phyloP scores from a whole-genome alignment of 2,329 filamentous ascomycete species.

The Ceratocystis lukuohia region DNA sequence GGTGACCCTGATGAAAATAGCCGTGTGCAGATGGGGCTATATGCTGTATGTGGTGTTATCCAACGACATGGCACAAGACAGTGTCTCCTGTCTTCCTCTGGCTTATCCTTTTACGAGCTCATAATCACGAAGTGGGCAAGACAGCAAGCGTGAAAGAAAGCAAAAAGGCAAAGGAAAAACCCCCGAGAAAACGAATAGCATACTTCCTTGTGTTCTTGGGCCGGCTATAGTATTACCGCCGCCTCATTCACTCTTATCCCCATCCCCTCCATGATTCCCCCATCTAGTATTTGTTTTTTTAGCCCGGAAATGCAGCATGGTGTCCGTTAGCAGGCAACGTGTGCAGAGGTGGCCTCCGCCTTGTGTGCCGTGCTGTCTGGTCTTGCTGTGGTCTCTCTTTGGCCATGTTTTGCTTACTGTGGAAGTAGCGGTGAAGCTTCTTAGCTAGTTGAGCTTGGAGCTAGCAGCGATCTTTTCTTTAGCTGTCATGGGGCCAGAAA shows the following conservation, averaged over 20 bases:
- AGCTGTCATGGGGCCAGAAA: constrained; percentile 2
- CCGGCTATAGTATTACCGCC: background rate
- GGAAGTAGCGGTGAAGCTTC: constrained; percentile 9
- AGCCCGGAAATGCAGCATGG: background rate
- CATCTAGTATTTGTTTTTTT: background rate
- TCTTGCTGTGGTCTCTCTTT: background rate
- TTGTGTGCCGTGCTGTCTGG: background rate
- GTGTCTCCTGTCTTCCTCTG: background rate
- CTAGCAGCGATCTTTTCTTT: background rate
- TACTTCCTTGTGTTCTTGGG: background rate
- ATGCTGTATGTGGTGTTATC: background rate
- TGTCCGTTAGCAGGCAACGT: background rate
- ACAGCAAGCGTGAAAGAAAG: background rate
- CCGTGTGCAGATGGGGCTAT: background rate
- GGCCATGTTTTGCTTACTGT: background rate
- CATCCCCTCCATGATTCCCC: background rate
- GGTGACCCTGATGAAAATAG: background rate
- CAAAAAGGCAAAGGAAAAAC: background rate
- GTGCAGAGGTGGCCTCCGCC: background rate
- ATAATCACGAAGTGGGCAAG: background rate
- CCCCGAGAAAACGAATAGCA: background rate
- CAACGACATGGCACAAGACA: background rate
- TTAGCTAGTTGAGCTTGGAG: constrained; percentile 1
- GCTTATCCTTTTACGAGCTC: background rate
- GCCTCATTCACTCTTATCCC: background rate